Base-by-base conservation (phyloP, 257 asterid genomes). In the Paulownia fortunei region DNA sequence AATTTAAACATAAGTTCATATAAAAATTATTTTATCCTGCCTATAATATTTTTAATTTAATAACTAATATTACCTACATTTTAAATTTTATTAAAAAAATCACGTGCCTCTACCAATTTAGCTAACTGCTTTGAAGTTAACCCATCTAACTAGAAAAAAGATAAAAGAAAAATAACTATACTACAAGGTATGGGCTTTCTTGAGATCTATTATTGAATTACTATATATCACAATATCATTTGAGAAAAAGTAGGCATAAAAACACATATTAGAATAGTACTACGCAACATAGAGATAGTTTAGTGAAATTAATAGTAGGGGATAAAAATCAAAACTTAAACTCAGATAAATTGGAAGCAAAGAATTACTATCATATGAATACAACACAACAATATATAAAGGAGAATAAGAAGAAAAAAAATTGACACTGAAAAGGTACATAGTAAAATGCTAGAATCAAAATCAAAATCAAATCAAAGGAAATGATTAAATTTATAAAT, bases 381-480 rank as follows among this genome's bases (percentile, higher is more conserved):
- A 63, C 26, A 63, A 21, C 8, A 63, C 23, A 16, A 49, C 11
- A 51, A n/a, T n/a, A n/a, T 51, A 51, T 51, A 51, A 51, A 19
- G 58, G 58, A 51, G 10, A 51, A 51, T 51, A 51, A 3, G 69
- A 42, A 42, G 46, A n/a, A n/a, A 62, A 63, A 36, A 5, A 63
- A 7, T 4, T 18, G 27, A 18, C 9, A 2, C 21, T 3, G 8
- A 4, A 32, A 34, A 8, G 64, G 76, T 21, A 65, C 32, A 54
- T 10, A 54, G 21, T 49, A 34, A 71, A 69, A 69, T 49, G 69
- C 47, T 62, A n/a, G 39, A 62, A 37, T 11, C 36, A 37, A 19
- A 60, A 65, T 34, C 71, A 37, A 19, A 60, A 65, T 34, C 71
- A 65, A 37, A 37, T 37, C 23, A 65, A 65, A 65, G 18, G 15